phyloP scores from a whole-genome alignment of 352 stramenopile species.

The Phytophthora nicotianae region DNA sequence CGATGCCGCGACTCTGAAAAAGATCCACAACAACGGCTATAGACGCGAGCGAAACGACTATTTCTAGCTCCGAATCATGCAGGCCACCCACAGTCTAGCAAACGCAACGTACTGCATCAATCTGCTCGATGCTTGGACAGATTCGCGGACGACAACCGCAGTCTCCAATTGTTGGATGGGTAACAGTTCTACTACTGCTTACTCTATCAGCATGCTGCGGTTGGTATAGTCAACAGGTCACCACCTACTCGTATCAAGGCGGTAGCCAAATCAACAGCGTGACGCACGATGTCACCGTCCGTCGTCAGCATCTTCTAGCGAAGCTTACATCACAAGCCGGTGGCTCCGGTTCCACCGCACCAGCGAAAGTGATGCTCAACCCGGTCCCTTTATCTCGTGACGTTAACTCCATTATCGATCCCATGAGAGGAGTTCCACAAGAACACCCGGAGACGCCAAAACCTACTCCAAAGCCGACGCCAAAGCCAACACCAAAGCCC shows the following conservation, averaged over 20 bases:
- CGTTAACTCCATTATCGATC: conserved; percentile 19
- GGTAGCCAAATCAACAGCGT: conserved; percentile 17
- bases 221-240: conserved; percentile 31
- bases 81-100: conserved; percentile 1
- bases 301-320: conserved; percentile 28
- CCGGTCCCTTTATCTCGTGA: not conserved
- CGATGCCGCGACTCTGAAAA: not conserved
- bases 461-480: conserved; percentile 1
- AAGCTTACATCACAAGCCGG: conserved; percentile 21
- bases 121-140: conserved; percentile 22
- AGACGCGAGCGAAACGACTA: conserved; percentile 8
- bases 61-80: not conserved
- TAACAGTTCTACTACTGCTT: conserved; percentile 27
- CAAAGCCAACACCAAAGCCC: not conserved
- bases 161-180: conserved; percentile 22
- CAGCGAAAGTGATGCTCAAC: conserved; percentile 15
- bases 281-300: conserved; percentile 28
- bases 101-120: not conserved
- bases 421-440: conserved; percentile 21
- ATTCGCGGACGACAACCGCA: conserved; percentile 9
- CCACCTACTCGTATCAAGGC: conserved; percentile 17
- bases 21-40: not conserved
- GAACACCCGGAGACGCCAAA: conserved; percentile 9
- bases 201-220: conserved; percentile 26
- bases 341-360: conserved; percentile 14